Conservation (phyloP, 768 basidiomycete genomes). For the Lactarius trivialis region DNA sequence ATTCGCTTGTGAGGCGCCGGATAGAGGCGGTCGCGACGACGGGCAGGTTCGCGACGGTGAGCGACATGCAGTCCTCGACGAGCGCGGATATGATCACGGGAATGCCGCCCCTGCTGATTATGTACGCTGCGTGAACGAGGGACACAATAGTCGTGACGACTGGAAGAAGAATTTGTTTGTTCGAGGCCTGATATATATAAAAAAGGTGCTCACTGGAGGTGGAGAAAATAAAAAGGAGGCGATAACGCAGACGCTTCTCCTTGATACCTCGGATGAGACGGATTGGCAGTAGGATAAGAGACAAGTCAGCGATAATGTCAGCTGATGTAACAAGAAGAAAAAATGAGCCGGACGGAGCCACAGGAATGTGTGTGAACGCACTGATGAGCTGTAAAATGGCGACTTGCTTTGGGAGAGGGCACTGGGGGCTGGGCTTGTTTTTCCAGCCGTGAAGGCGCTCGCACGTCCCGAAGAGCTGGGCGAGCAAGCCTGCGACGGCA, state of each 20-base stretch:
- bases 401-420: constrained; percentile 40
- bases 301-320: constrained; percentile 40
- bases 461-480: constrained; percentile 43
- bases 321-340: constrained; percentile 31
- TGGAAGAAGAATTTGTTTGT: background rate
- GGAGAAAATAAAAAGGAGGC: constrained; percentile 46
- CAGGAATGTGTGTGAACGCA: constrained; percentile 28
- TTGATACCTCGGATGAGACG: constrained; percentile 39
- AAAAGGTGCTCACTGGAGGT: constrained; percentile 37
- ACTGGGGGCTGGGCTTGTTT: constrained; percentile 32
- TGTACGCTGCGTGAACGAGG: constrained; percentile 28
- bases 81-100: constrained; percentile 30
- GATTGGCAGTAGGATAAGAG: constrained; percentile 42
- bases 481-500: constrained; percentile 34
- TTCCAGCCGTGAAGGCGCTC: constrained; percentile 38
- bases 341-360: no score
- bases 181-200: no score
- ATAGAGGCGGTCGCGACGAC: constrained; percentile 20
- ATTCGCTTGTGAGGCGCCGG: background rate
- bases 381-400: constrained; percentile 48
- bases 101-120: constrained; percentile 26
- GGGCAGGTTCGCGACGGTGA: constrained; percentile 16
- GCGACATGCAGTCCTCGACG: constrained; percentile 27
- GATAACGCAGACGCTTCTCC: constrained; percentile 34
- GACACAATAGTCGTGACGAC: constrained; percentile 29